Evolutionary conservation across 2,329 filamentous ascomycete species (phyloP).

Genomic region (Domatiomyces catenatus): DNA sequence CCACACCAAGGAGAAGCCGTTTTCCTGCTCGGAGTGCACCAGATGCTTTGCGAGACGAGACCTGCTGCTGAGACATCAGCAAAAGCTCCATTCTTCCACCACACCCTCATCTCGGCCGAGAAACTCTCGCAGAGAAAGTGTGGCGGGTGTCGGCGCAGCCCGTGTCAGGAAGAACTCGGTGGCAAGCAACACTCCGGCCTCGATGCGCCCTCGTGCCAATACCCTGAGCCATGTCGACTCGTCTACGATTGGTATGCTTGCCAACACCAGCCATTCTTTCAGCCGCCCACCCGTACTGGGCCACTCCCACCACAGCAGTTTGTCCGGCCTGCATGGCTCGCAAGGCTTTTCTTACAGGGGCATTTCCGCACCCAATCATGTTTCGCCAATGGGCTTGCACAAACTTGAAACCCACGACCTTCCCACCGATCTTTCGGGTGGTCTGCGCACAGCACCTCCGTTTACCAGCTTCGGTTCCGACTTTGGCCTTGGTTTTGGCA

Average conservation of each 20-base stretch:
- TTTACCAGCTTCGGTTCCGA: slow-evolving; percentile 50
- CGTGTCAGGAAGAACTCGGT: slow-evolving; percentile 87
- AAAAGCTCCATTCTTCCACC: slow-evolving; percentile 91
- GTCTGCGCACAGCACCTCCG: slow-evolving; percentile 64
- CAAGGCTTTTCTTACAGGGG: slow-evolving; percentile 50
- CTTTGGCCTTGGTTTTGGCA: slow-evolving; percentile 34
- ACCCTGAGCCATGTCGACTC: slow-evolving; percentile 90
- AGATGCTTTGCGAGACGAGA: slow-evolving; percentile 91
- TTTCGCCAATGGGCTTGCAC: slow-evolving; percentile 52
- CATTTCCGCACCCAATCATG: slow-evolving; percentile 55
- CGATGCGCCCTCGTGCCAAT: slow-evolving; percentile 77
- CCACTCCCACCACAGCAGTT: slow-evolving; percentile 57
- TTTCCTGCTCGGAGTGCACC: slow-evolving; percentile 88
- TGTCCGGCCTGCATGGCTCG: slow-evolving; percentile 46
- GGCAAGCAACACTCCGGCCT: slow-evolving; percentile 41
- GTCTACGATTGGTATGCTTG: slow-evolving; percentile 56
- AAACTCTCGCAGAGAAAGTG: slow-evolving; percentile 73
- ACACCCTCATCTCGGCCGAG: slow-evolving; percentile 75
- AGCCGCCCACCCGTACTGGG: slow-evolving; percentile 32
- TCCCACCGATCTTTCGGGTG: slow-evolving; percentile 49
- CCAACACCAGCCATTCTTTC: slow-evolving; percentile 29
- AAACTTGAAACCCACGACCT: slow-evolving; percentile 70
- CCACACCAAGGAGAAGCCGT: slow-evolving; percentile 98
- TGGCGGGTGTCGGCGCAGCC: slow-evolving; percentile 50
- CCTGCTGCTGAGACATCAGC: slow-evolving; percentile 82